Percentiles rank a stretch among this genome's conserved stretches.
These are phyloP conservation scores for Onygenales sp. DNA, from an alignment of 2,329 filamentous ascomycete species.

Conservation along the genomic window DNA sequence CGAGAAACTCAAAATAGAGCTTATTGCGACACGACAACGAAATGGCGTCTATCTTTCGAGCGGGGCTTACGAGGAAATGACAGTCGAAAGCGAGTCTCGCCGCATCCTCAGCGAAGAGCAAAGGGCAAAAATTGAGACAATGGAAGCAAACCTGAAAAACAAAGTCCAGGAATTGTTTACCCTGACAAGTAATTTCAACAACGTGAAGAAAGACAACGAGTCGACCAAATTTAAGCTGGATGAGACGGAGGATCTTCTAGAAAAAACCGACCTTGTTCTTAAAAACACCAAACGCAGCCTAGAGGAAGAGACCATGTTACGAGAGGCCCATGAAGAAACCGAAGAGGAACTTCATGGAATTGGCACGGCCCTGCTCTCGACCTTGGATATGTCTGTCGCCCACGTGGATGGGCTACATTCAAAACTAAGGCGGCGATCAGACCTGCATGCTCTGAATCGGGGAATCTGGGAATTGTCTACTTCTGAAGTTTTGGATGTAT, in stretches of 20 bases:
- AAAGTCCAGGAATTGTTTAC: conserved; percentile 89
- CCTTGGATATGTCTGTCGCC: conserved; percentile 64
- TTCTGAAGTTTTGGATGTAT: conserved; percentile 65
- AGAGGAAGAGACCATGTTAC: conserved; percentile 66
- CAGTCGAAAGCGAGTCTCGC: conserved; percentile 81
- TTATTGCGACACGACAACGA: conserved; percentile 83
- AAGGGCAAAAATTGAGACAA: conserved; percentile 78
- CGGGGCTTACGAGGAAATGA: conserved; percentile 84
- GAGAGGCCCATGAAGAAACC: conserved; percentile 77
- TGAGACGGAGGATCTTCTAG: conserved; percentile 69
- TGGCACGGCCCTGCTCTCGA: conserved; percentile 66
- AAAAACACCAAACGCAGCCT: conserved; percentile 65
- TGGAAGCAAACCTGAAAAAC: conserved; percentile 82
- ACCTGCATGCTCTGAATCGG: conserved; percentile 71
- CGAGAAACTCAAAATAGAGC: conserved; percentile 84
- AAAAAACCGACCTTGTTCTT: conserved; percentile 80
- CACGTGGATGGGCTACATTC: conserved; percentile 76
- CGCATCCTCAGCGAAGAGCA: conserved; percentile 90
- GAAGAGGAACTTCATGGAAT: conserved; percentile 67
- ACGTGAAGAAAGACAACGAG: conserved; percentile 83
- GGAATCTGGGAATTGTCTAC: conserved; percentile 70
- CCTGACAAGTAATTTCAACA: conserved; percentile 77
- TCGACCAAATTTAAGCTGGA: conserved; percentile 61
- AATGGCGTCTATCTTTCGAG: conserved; percentile 92
- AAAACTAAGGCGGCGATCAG: conserved; percentile 77